Conservation (phyloP, 257 asterid species). For the Solanum medicagineum region DNA sequence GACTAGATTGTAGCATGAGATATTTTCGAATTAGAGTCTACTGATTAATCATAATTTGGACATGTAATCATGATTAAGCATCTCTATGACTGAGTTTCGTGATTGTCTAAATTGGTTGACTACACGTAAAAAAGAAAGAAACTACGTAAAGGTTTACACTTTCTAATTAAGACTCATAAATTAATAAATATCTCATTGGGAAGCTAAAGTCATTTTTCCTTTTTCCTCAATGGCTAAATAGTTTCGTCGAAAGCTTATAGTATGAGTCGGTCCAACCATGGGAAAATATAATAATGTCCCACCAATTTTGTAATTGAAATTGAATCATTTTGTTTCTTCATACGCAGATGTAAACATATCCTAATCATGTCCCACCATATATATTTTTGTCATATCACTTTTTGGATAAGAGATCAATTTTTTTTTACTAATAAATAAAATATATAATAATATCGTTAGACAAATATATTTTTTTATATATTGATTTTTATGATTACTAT, state of each 20-base stretch:
- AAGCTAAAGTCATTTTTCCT: background rate
- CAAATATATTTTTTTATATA: no score
- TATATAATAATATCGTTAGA: background rate
- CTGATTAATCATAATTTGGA: background rate
- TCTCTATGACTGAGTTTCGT: background rate
- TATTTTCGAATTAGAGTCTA: background rate
- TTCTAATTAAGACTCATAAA: background rate
- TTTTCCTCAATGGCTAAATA: background rate
- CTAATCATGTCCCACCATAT: background rate
- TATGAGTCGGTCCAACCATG: background rate
- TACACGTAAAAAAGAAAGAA: no score
- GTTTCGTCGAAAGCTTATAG: no score
- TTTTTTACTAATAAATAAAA: background rate
- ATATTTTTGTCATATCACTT: background rate
- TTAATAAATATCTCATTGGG: background rate
- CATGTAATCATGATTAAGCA: background rate
- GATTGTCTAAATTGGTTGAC: no score
- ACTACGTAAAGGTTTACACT: background rate
- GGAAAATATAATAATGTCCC: background rate
- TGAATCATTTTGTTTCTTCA: background rate
- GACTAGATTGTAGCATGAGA: background rate
- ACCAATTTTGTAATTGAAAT: background rate
- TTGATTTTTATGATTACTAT: no score
- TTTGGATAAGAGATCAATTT: background rate
- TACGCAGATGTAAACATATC: background rate